These are phyloP conservation scores for Pseudoturritis turrita DNA, from an alignment of 345 rosid genomes.

Conservation along the genomic window DNA sequence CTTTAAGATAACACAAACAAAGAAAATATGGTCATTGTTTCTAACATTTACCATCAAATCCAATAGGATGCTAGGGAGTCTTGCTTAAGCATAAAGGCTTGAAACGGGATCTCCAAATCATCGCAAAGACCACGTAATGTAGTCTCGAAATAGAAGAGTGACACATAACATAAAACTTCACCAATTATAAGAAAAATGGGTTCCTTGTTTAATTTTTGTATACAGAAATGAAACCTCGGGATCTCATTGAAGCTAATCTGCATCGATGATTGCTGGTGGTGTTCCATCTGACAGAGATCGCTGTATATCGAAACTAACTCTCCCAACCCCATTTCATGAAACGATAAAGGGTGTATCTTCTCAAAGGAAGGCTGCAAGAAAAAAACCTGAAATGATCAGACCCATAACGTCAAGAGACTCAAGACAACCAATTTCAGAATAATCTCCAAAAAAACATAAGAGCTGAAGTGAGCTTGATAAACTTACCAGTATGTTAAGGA, in stretches of 20 bases:
- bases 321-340: constrained; percentile 63
- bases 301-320: constrained; percentile 66
- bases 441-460: neutral
- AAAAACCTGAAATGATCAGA: neutral
- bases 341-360: constrained; percentile 55
- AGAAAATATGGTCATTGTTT: neutral
- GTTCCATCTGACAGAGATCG: constrained; percentile 64
- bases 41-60: neutral
- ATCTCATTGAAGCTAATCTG: constrained; percentile 67
- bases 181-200: neutral
- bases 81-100: too few relatives aligned
- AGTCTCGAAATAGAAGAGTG: neutral
- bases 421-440: neutral
- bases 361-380: constrained; percentile 62
- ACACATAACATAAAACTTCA: neutral
- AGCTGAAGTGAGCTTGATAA: neutral
- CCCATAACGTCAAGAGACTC: neutral
- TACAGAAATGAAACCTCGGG: constrained; percentile 57
- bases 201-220: neutral
- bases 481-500: constrained; percentile 63
- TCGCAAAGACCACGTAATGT: too few relatives aligned
- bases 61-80: neutral
- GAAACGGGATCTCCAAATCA: too few relatives aligned
- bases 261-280: constrained; percentile 69
- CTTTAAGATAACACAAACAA: constrained; percentile 33